Percentiles rank a stretch among this genome's conserved stretches.
Conservation (phyloP, 2,329 filamentous ascomycete genomes). For the Pseudogymnoascus sp. region DNA sequence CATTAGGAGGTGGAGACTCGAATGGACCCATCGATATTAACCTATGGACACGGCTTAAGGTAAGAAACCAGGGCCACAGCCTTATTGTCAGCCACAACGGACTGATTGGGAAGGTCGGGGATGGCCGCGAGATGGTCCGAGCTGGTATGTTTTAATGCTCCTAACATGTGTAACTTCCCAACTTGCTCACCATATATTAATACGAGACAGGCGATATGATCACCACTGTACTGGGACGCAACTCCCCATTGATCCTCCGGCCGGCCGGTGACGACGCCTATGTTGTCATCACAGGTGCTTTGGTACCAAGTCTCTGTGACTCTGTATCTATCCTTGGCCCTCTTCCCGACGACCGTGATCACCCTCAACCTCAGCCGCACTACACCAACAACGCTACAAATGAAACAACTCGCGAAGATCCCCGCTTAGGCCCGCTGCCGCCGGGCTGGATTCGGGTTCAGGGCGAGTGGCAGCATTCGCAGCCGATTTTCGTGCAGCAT, state of each 20-base stretch:
- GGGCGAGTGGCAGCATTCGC: not conserved
- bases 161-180: no score
- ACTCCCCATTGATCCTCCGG: not conserved
- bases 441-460: not conserved
- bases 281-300: not conserved
- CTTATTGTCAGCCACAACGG: not conserved
- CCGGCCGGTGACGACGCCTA: not conserved
- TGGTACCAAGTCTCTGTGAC: not conserved
- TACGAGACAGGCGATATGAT: not conserved
- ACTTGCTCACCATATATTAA: not conserved
- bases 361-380: not conserved
- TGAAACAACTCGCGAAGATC: not conserved
- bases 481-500: not conserved
- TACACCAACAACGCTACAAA: not conserved
- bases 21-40: not conserved
- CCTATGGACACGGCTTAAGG: not conserved
- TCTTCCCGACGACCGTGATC: not conserved
- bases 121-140: not conserved
- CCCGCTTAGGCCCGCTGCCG: not conserved
- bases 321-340: not conserved
- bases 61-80: not conserved
- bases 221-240: not conserved
- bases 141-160: not conserved
- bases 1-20: not conserved
- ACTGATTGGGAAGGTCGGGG: not conserved